Evolutionary conservation across 208 protist genomes (phyloP), one percentile per base, ranked within the genome.

Genomic region (Entamoeba dispar): DNA sequence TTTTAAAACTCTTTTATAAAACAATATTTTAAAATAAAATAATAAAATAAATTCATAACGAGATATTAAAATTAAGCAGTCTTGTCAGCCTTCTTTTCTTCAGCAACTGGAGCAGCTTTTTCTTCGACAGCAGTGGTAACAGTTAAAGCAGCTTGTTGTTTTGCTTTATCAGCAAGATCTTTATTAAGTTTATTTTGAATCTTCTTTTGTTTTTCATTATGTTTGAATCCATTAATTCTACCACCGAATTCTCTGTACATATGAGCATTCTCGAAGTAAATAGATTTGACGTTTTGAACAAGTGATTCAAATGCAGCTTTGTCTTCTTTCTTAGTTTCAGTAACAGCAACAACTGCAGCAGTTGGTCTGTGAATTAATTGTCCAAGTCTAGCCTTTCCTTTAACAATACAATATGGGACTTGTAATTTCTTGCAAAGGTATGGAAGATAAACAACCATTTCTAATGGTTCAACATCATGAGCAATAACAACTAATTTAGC

Each of bases 381-480:
- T 94, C 99, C 99, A 50, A 99, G 97, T 93, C 97, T 96, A 31
- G 98, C 95, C 97, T 99, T 99, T 94, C 97, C 96, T 97, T 99
- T 99, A 94, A 99, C 98, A 94, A 99, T 99, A 95, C 97, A 98
- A 96, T 99, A 99, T 77, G 99, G 98, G 92, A 99, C 97, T 92
- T 98, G 98, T 95, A 98, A 97, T 95, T 99, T 98, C 93, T 97
- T 96, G 97, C 98, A 99, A 34, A 99, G 97, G 93, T 98, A 97
- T 91, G 99, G 99, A 86, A 99, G 96, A 97, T 97, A 99, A 47
- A 99, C 92, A 92, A 99, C 98, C 31, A 99, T 95, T 96, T 99
- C 98, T 94, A 99, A 97, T 93, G 98, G 98, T 95, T 99, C 98
- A 94, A 99, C 98, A 96, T 99, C 99, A 97, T 99, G 97, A 86